Conservation (phyloP, 306 rosid genomes). For the Pyrus bretschneideri region DNA sequence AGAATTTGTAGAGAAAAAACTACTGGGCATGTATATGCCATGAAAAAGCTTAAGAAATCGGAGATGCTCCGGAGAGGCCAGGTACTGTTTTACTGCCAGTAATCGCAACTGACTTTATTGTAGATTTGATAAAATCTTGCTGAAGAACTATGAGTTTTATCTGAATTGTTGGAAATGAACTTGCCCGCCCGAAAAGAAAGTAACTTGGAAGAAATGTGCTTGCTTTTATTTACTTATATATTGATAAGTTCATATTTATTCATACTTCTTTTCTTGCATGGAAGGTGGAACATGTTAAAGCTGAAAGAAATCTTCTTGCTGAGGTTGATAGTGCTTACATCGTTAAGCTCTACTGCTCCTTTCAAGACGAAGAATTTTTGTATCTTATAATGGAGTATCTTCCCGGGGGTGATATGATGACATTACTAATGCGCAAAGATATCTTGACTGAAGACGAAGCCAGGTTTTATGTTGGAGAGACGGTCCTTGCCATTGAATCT, state of each 20-base stretch:
- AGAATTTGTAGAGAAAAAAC: constrained; percentile 77
- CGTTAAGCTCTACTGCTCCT: constrained; percentile 82
- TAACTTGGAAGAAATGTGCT: neutral
- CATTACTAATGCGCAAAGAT: constrained; percentile 81
- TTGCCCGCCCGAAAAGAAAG: neutral
- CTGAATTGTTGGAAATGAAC: neutral
- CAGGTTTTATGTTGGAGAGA: constrained; percentile 75
- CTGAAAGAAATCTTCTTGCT: constrained; percentile 86
- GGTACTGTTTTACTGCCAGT: constrained; percentile 18
- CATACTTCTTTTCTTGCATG: neutral
- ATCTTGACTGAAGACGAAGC: constrained; percentile 72
- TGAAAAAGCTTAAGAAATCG: constrained; percentile 88
- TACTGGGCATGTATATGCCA: constrained; percentile 77
- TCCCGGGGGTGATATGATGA: constrained; percentile 96
- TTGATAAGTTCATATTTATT: neutral
- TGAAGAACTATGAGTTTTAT: neutral
- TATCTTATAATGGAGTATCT: constrained; percentile 91
- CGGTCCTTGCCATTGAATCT: constrained; percentile 86
- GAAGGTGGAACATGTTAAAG: constrained; percentile 90
- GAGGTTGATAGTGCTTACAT: constrained; percentile 85
- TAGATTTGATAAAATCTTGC: neutral
- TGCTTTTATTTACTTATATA: neutral
- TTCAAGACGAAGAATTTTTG: constrained; percentile 79
- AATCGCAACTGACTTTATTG: neutral
- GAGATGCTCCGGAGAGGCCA: constrained; percentile 95